phyloP scores from a whole-genome alignment of 345 rosid species.

The Lenwebbia sp. region DNA sequence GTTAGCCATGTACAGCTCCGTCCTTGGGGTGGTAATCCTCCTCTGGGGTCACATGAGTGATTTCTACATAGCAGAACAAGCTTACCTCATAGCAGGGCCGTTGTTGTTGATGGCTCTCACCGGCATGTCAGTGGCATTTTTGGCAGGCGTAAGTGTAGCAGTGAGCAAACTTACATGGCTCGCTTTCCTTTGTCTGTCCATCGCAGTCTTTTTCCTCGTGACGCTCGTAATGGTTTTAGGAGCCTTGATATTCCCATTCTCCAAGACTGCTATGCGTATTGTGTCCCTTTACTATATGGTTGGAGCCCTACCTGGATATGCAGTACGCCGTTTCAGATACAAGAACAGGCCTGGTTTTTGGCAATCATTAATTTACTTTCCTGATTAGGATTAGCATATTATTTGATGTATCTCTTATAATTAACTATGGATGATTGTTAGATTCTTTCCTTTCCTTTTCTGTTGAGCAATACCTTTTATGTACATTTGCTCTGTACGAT shows the following conservation, averaged over 20 bases:
- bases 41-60: not conserved
- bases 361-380: too few relatives aligned
- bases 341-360: too few relatives aligned
- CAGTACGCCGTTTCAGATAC: too few relatives aligned
- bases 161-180: not conserved
- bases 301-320: too few relatives aligned
- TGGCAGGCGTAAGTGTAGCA: fast-evolving
- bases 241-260: not conserved
- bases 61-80: not conserved
- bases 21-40: not conserved
- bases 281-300: not conserved
- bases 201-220: not conserved
- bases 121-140: not conserved
- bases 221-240: not conserved
- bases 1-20: not conserved
- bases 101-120: not conserved
- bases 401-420: too few relatives aligned
- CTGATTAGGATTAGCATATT: too few relatives aligned
- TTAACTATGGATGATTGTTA: too few relatives aligned
- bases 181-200: fast-evolving
- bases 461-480: too few relatives aligned
- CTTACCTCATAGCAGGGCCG: not conserved
- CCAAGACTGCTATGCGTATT: not conserved
- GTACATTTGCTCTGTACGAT: too few relatives aligned
- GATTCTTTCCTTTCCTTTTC: too few relatives aligned